Conservation (phyloP, 805 yeast species). For the Spencermartinsiella europaea region DNA sequence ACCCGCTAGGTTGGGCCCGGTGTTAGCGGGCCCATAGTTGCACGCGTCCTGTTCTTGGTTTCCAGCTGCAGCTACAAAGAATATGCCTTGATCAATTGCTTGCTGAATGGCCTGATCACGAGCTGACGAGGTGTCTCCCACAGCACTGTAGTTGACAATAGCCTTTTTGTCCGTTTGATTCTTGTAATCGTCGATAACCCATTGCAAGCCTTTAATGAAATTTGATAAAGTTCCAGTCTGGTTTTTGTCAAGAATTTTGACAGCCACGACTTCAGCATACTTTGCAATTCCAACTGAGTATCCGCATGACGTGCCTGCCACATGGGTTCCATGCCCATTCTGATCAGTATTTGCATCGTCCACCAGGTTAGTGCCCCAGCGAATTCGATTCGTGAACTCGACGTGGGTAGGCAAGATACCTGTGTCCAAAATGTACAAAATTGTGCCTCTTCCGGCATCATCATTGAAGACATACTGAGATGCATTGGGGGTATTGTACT, state of each 20-base stretch:
- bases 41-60: slow-evolving; percentile 93
- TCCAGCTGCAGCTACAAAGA: slow-evolving; percentile 96
- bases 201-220: slow-evolving; percentile 56
- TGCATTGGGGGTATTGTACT: slow-evolving; percentile 62
- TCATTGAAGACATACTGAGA: slow-evolving; percentile 61
- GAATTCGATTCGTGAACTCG: slow-evolving; percentile 80
- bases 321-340: slow-evolving; percentile 94
- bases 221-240: slow-evolving; percentile 56
- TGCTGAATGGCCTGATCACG: slow-evolving; percentile 85
- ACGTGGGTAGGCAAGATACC: slow-evolving; percentile 73
- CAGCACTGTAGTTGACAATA: slow-evolving; percentile 79
- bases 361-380: slow-evolving; percentile 82
- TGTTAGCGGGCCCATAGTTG: slow-evolving; percentile 74
- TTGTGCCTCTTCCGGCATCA: slow-evolving; percentile 77
- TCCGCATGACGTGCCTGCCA: slow-evolving; percentile 96
- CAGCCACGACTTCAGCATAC: slow-evolving; percentile 51
- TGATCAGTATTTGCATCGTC: slow-evolving; percentile 72
- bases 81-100: slow-evolving; percentile 81
- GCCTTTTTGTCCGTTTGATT: slow-evolving; percentile 39
- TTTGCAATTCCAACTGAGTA: slow-evolving; percentile 69
- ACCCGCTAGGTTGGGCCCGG: slow-evolving; percentile 35
- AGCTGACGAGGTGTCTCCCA: slow-evolving; percentile 88
- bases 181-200: slow-evolving; percentile 67
- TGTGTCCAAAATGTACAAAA: slow-evolving; percentile 84
- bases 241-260: slow-evolving; percentile 52